Evolutionary conservation across 139 green algal genomes (phyloP).

Genomic region (Chlamydomonas sphaeroides): DNA sequence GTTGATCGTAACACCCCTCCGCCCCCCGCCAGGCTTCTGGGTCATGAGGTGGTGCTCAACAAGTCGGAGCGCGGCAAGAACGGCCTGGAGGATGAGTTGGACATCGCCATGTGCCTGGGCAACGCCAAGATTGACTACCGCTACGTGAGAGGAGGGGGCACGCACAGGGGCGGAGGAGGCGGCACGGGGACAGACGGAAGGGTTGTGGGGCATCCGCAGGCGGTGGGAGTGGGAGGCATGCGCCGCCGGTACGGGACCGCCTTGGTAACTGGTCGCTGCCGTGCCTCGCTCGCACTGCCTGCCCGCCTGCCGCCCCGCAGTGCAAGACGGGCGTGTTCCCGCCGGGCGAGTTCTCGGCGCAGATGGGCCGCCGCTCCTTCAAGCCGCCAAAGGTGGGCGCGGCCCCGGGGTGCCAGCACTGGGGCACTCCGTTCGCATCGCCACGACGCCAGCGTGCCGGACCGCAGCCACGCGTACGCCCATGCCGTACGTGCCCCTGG

Average conservation of each 20-base stretch:
- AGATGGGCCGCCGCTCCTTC: constrained; percentile 55
- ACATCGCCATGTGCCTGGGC: constrained; percentile 60
- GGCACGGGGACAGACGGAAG: no score
- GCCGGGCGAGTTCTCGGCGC: constrained; percentile 60
- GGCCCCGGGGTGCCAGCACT: neutral
- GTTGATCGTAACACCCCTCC: no score
- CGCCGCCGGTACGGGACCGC: no score
- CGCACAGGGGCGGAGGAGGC: neutral
- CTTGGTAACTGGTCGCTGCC: no score
- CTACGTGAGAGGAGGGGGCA: constrained; percentile 10
- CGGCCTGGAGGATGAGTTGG: constrained; percentile 58
- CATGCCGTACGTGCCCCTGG: no score
- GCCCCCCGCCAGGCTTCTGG: constrained; percentile 50
- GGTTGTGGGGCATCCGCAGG: no score
- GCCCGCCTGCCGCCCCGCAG: constrained; percentile 7
- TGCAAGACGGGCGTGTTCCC: constrained; percentile 68
- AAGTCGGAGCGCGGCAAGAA: constrained; percentile 59
- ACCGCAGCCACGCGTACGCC: no score
- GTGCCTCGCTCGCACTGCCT: no score
- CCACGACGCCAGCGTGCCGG: no score
- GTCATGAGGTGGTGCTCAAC: constrained; percentile 67
- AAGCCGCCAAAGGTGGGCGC: constrained; percentile 38
- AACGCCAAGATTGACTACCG: constrained; percentile 71
- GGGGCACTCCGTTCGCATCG: no score
- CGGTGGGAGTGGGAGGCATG: no score